Evolutionary conservation across 176 grass and related monocot genomes (phyloP).

Genomic region (Aegilops sharonensis): DNA sequence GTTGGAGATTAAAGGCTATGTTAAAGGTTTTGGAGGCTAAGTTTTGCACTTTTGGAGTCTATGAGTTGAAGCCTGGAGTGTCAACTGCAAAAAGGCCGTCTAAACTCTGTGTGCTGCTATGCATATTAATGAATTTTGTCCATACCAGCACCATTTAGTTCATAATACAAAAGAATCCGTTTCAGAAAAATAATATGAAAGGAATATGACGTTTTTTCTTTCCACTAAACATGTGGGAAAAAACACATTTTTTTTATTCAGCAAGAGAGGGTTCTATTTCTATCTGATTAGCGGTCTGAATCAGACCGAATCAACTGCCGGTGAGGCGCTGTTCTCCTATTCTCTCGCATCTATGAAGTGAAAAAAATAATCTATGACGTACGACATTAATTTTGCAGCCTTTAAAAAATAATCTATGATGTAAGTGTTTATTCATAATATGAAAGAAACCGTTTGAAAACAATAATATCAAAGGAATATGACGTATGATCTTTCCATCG

Average conservation of each 20-base stretch:
- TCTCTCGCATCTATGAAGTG: neutral
- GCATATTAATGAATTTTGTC: neutral
- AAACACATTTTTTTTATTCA: too few species aligned
- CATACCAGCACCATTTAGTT: neutral
- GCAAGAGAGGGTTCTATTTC: neutral
- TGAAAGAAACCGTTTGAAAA: too few species aligned
- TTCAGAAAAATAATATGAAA: neutral
- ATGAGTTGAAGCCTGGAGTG: neutral
- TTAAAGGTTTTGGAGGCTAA: neutral
- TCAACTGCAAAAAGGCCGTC: neutral
- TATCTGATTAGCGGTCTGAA: neutral
- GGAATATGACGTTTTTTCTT: neutral
- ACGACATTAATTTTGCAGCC: too few species aligned
- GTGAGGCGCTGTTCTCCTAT: neutral
- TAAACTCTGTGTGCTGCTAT: neutral
- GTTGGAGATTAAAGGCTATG: slow-evolving; percentile 5
- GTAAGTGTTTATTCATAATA: too few species aligned
- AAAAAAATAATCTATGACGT: neutral
- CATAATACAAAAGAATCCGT: too few species aligned
- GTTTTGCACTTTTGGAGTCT: neutral
- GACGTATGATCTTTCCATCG: too few species aligned
- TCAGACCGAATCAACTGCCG: neutral
- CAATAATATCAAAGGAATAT: too few species aligned
- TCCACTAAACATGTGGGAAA: neutral
- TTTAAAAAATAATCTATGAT: too few species aligned